These are phyloP conservation scores for Prunus mira DNA, from an alignment of 306 rosid species.

Conservation along the genomic window DNA sequence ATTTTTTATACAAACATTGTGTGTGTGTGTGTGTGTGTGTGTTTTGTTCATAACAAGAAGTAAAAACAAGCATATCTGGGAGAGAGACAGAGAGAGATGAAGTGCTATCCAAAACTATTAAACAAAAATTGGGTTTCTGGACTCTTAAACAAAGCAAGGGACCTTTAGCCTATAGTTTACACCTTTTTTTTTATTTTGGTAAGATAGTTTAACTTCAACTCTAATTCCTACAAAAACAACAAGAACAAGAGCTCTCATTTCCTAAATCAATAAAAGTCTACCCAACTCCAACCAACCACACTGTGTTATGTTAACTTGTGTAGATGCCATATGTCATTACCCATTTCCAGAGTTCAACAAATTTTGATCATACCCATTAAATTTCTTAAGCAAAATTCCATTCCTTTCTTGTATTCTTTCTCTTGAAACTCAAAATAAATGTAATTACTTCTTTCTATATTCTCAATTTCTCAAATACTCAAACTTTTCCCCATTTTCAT, in stretches of 20 bases:
- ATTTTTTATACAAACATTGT: too few relatives aligned
- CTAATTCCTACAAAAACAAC: neutral
- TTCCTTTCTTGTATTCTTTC: neutral
- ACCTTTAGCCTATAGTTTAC: neutral
- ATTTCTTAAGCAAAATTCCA: neutral
- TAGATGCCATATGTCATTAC: neutral
- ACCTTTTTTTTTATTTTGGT: neutral
- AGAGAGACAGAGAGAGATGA: neutral
- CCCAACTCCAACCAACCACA: neutral
- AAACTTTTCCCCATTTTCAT: neutral
- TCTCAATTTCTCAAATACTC: neutral
- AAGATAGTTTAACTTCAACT: neutral
- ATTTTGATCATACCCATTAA: neutral
- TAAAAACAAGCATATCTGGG: neutral
- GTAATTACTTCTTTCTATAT: neutral
- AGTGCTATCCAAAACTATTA: neutral
- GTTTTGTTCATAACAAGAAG: neutral
- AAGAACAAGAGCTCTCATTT: neutral
- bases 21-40: too few relatives aligned
- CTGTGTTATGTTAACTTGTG: neutral
- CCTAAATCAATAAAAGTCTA: neutral
- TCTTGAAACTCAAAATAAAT: neutral
- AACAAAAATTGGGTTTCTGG: neutral
- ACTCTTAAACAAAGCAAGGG: neutral
- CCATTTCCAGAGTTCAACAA: neutral